Evolutionary conservation across 495 filamentous ascomycete species (phyloP).

Genomic region (Neurospora sp.): DNA sequence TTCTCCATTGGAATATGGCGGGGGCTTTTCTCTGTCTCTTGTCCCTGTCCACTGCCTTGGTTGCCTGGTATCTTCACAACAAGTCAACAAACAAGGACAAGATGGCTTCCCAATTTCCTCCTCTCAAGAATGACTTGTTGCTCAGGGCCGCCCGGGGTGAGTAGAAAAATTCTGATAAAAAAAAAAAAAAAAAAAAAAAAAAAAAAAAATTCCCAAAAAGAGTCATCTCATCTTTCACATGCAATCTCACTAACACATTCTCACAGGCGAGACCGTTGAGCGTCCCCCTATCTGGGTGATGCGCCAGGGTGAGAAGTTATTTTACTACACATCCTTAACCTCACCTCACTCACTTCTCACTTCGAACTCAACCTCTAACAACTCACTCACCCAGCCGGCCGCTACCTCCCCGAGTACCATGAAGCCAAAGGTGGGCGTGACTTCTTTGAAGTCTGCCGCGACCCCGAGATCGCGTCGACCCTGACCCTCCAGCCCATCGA

Average conservation of each 20-base stretch:
- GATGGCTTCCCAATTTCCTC: constrained; percentile 60
- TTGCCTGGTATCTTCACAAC: neutral
- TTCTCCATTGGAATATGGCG: neutral
- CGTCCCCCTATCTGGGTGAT: constrained; percentile 96
- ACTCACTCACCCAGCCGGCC: constrained; percentile 58
- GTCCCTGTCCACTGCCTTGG: neutral
- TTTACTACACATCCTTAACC: neutral
- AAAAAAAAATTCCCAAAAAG: neutral
- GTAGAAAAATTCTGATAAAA: constrained; percentile 6
- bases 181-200: neutral
- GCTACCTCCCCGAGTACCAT: constrained; percentile 97
- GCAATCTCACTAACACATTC: neutral
- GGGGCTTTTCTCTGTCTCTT: neutral
- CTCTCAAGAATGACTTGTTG: constrained; percentile 83
- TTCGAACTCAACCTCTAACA: constrained; percentile 8
- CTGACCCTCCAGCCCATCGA: constrained; percentile 91
- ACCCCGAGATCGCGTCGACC: constrained; percentile 82
- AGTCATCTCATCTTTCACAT: neutral
- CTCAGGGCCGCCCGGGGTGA: constrained; percentile 80
- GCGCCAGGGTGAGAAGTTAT: constrained; percentile 67
- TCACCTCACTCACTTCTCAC: constrained; percentile 6
- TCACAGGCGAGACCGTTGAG: constrained; percentile 76
- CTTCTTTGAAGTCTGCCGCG: constrained; percentile 95
- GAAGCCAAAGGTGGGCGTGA: constrained; percentile 79
- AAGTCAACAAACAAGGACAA: neutral